Conservation (phyloP, 2,329 filamentous ascomycete species). For the Tolypocladium tropicale region DNA sequence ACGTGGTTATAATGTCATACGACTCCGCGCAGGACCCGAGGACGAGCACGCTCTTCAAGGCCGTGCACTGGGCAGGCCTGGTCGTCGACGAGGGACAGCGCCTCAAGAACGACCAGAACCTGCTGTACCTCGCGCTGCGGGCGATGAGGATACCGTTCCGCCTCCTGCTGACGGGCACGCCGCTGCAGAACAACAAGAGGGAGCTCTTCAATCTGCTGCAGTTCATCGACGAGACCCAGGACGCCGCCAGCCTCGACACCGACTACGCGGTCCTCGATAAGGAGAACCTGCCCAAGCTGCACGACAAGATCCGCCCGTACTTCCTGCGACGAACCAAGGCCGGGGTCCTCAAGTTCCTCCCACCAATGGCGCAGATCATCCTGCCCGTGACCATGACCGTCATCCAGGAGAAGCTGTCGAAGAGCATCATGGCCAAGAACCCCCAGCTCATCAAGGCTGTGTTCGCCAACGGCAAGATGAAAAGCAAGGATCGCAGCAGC, state of each 20-base stretch:
- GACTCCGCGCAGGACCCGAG: constrained; percentile 72
- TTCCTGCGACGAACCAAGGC: constrained; percentile 73
- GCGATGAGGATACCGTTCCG: constrained; percentile 72
- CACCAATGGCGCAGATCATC: constrained; percentile 90
- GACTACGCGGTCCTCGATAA: constrained; percentile 70
- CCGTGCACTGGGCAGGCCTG: constrained; percentile 74
- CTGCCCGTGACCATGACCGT: constrained; percentile 91
- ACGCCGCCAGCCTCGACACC: constrained; percentile 64
- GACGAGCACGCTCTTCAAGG: constrained; percentile 54
- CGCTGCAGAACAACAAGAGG: constrained; percentile 87
- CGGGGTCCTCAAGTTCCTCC: constrained; percentile 82
- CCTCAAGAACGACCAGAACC: constrained; percentile 82
- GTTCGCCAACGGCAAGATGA: constrained; percentile 59
- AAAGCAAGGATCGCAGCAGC: constrained; percentile 62
- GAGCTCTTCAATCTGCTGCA: constrained; percentile 96
- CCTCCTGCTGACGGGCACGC: constrained; percentile 80
- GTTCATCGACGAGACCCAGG: constrained; percentile 65
- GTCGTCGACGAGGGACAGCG: constrained; percentile 94
- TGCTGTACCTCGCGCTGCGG: constrained; percentile 66
- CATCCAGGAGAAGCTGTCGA: constrained; percentile 88
- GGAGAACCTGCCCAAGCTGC: constrained; percentile 71
- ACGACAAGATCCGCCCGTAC: constrained; percentile 69
- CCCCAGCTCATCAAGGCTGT: constrained; percentile 81
- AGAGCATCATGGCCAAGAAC: constrained; percentile 85
- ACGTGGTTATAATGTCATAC: constrained; percentile 92